A percentile compares a stretch with the other conserved stretches of the same genome.
Evolutionary conservation across 768 basidiomycete genomes (phyloP).

Genomic region (Tulasnella sp.): DNA sequence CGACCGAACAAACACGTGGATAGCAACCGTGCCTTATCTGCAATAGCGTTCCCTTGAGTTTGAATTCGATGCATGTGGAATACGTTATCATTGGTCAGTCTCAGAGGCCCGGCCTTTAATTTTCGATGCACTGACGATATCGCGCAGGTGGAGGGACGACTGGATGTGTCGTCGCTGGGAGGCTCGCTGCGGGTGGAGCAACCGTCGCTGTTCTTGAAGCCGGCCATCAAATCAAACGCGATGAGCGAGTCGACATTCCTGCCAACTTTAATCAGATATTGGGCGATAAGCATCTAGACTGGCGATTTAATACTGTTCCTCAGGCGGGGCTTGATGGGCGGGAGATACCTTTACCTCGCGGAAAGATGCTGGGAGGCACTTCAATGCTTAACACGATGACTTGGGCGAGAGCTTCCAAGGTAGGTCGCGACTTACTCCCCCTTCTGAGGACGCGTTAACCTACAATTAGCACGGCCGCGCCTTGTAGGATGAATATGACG

Average conservation of each 20-base stretch:
- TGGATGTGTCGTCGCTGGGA: conserved; percentile 10
- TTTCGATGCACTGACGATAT: neutral
- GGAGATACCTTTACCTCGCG: conserved; percentile 9
- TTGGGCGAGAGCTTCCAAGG: conserved; percentile 16
- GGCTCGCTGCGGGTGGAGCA: conserved; percentile 4
- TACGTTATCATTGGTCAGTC: conserved; percentile 13
- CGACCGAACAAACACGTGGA: too few relatives aligned
- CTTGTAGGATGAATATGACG: conserved; percentile 17
- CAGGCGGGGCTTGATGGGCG: neutral
- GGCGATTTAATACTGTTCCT: conserved; percentile 1
- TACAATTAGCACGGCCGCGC: neutral
- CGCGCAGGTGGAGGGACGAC: conserved; percentile 10
- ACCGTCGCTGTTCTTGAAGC: conserved; percentile 7
- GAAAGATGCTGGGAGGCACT: conserved; percentile 16
- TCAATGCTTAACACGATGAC: conserved; percentile 17
- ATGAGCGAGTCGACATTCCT: conserved; percentile 13
- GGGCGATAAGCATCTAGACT: conserved; percentile 4
- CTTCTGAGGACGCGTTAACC: too few relatives aligned
- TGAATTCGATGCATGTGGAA: neutral
- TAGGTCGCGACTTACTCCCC: neutral
- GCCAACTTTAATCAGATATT: conserved; percentile 6
- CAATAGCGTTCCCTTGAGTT: neutral
- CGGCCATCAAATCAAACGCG: neutral
- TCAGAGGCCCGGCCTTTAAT: neutral
- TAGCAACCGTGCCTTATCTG: too few relatives aligned